Base-by-base conservation (phyloP, 192 early-diverging fungal species). In the Fimicolochytrium jonesii region DNA sequence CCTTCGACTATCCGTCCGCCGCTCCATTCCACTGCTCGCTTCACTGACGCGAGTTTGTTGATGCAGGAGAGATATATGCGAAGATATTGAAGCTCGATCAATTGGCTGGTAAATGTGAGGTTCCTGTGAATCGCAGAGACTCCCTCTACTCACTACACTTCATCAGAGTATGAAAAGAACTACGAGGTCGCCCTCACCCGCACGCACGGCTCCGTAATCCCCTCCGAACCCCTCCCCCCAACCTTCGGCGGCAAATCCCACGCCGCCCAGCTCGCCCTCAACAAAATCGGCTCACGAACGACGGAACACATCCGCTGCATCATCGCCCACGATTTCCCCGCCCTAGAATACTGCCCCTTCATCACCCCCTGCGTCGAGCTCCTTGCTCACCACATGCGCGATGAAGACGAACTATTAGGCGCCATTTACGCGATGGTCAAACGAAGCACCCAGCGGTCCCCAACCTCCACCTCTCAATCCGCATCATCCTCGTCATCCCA, bases 131-230 rank as follows among this genome's bases (percentile, higher is more conserved):
- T 50, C 48, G 13, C 25, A 10, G 30, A 15, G 13, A 31, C 10
- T 11, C n/a, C n/a, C n/a, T n/a, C n/a, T n/a, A n/a, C n/a, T n/a
- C n/a, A n/a, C n/a, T n/a, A n/a, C n/a, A n/a, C n/a, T n/a, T n/a
- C n/a, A n/a, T n/a, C n/a, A 76, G 72, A 73, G 22, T 72, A 77
- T 39, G 76, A 75, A 43, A 69, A 54, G 46, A 72, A 76, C 44
- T 78, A 74, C 49, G 67, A 72, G 25, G 28, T 63, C 2, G 76
- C 70, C 2, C 33, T 73, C 7, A 35, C 44, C 11, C 65, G 76
- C 32, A 66, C 67, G 17, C 64, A 76, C 53, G 76, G 76, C 9
- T 30, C 56, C 11, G 39, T 42, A 0, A 61, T 77, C 3, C 74
- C 76, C 0, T 56, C 70, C 18, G 34, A 64, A 32, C 75, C 75